Conservation (phyloP, 768 basidiomycete genomes). For the Tulasnella sp. region DNA sequence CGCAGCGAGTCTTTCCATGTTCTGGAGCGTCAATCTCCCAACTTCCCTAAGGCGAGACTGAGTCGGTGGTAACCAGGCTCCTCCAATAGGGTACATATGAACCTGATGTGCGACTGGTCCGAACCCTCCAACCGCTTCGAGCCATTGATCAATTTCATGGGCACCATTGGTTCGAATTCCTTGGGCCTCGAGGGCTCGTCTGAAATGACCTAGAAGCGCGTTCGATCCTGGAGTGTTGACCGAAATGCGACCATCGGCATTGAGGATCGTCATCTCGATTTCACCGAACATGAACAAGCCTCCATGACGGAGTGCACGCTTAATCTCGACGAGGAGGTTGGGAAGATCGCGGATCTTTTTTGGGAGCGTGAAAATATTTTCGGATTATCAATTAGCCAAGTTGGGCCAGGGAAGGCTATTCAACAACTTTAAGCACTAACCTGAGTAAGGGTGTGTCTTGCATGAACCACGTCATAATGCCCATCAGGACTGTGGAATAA, state of each 20-base stretch:
- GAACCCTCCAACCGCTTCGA: conserved; percentile 4
- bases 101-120: neutral
- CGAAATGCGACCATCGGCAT: conserved; percentile 8
- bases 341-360: conserved; percentile 11
- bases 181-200: conserved; percentile 8
- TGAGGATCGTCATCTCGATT: conserved; percentile 9
- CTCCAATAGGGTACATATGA: conserved; percentile 13
- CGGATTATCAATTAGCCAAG: neutral
- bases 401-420: too few species aligned
- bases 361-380: too few species aligned
- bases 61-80: neutral
- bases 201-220: conserved; percentile 11
- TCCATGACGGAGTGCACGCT: conserved; percentile 4
- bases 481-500: conserved; percentile 6
- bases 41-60: conserved; percentile 1
- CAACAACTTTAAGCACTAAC: too few species aligned
- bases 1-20: conserved; percentile 1
- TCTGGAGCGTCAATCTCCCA: conserved; percentile 2
- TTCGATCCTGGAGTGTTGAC: conserved; percentile 5
- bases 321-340: conserved; percentile 3
- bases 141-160: conserved; percentile 10
- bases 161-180: conserved; percentile 3
- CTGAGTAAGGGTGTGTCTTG: conserved; percentile 2
- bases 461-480: conserved; percentile 12
- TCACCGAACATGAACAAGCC: conserved; percentile 15